These are phyloP conservation scores for Xylariaceae sp. DNA, from an alignment of 2,329 filamentous ascomycete genomes.

Conservation along the genomic window DNA sequence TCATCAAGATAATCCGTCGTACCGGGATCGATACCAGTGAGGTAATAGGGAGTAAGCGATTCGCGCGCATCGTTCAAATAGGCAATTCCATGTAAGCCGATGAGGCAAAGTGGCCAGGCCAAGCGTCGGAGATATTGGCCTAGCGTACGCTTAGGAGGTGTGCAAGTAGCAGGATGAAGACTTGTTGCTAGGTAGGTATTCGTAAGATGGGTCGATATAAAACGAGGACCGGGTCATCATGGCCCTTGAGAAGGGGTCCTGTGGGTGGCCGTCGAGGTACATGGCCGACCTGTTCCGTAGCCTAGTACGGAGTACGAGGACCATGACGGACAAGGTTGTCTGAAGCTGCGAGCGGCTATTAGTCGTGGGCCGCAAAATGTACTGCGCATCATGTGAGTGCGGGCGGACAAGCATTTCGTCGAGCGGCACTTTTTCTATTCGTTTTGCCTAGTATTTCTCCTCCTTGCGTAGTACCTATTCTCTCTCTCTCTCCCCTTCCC, in stretches of 20 bases:
- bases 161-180: constrained; percentile 17
- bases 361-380: constrained; percentile 15
- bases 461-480: background rate
- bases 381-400: constrained; percentile 13
- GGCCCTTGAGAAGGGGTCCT: background rate
- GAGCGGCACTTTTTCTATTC: background rate
- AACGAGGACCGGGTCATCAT: constrained; percentile 21
- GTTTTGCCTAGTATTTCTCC: constrained; percentile 12
- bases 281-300: no score
- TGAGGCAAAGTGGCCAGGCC: constrained; percentile 26
- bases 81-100: constrained; percentile 27
- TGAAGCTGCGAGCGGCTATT: background rate
- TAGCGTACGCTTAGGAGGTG: background rate
- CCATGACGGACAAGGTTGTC: background rate
- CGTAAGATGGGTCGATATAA: constrained; percentile 17
- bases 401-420: background rate
- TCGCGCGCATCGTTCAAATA: constrained; percentile 23
- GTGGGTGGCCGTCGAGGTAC: background rate
- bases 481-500: background rate
- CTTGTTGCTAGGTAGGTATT: no score
- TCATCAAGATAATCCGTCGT: background rate
- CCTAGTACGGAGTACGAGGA: background rate
- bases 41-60: constrained; percentile 27
- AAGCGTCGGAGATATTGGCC: constrained; percentile 21
- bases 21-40: background rate